A percentile compares a stretch with the other conserved stretches of the same genome.
These are phyloP conservation scores for Fennellomyces sp. DNA, from an alignment of 371 early-diverging fungal genomes.

Conservation along the genomic window DNA sequence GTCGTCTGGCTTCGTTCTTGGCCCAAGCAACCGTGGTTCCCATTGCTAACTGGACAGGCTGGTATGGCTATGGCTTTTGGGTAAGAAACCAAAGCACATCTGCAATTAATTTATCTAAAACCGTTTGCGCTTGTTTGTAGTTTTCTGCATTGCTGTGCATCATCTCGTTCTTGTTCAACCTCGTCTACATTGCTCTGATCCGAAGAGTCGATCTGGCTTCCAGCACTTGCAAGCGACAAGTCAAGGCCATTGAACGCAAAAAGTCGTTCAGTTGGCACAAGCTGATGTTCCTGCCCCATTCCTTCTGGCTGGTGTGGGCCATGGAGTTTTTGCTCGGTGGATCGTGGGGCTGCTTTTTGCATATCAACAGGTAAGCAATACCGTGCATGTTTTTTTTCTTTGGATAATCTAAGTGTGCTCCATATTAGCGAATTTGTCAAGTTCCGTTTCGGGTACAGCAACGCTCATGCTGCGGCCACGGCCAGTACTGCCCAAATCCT, in stretches of 20 bases:
- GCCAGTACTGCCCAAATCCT: slow-evolving; percentile 71
- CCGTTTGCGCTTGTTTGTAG: slow-evolving; percentile 31
- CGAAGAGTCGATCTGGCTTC: slow-evolving; percentile 18
- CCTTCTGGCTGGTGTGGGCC: slow-evolving; percentile 67
- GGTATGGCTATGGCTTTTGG: slow-evolving; percentile 77
- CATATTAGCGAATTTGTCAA: slow-evolving; percentile 67
- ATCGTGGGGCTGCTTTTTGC: slow-evolving; percentile 75
- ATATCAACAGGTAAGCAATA: slow-evolving; percentile 71
- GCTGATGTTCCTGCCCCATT: slow-evolving; percentile 60
- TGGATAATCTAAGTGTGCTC: too few species aligned
- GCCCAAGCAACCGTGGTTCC: slow-evolving; percentile 73
- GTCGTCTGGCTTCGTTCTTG: slow-evolving; percentile 67
- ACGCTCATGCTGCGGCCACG: slow-evolving; percentile 62
- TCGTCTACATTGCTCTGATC: slow-evolving; percentile 61
- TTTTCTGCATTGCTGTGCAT: slow-evolving; percentile 64
- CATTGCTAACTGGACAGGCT: slow-evolving; percentile 62
- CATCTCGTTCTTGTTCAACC: slow-evolving; percentile 61
- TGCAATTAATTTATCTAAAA: background rate
- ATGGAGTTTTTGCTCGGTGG: slow-evolving; percentile 72
- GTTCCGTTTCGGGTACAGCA: slow-evolving; percentile 55
- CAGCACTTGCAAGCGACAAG: slow-evolving; percentile 30
- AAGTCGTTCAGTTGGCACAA: slow-evolving; percentile 63
- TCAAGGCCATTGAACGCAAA: slow-evolving; percentile 52
- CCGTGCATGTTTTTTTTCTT: too few species aligned
- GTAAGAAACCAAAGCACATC: too few species aligned